These are phyloP conservation scores for Herpetospermum pedunculosum DNA, from an alignment of 306 rosid species.

Conservation along the genomic window DNA sequence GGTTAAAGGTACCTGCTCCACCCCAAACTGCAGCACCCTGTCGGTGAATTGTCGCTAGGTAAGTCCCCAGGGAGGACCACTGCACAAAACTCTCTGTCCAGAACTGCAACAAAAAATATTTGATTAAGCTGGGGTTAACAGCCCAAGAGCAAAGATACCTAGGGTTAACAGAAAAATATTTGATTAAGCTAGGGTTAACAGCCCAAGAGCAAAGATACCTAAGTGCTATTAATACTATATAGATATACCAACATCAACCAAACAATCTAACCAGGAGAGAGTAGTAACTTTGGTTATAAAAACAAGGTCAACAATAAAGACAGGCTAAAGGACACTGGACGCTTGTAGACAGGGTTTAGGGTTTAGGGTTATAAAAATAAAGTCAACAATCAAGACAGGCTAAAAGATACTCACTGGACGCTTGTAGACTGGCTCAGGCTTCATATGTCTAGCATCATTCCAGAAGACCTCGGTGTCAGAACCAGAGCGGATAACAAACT, in stretches of 20 bases:
- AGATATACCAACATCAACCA: not conserved
- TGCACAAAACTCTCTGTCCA: constrained; percentile 93
- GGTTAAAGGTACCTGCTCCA: constrained; percentile 54
- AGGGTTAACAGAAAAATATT: no score
- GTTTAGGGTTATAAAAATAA: no score
- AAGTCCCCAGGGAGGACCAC: constrained; percentile 86
- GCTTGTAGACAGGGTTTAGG: no score
- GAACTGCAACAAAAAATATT: constrained; percentile 31
- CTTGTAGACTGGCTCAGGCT: constrained; percentile 77
- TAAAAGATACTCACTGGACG: constrained; percentile 54
- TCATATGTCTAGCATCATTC: constrained; percentile 78
- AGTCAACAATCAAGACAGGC: no score
- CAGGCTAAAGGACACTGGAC: no score
- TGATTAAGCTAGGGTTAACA: no score
- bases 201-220: no score
- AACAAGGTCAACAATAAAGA: not conserved
- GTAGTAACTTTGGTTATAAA: not conserved
- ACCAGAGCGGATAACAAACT: constrained; percentile 83
- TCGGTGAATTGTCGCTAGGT: constrained; percentile 78
- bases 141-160: no score
- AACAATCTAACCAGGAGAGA: not conserved
- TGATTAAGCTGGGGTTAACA: not conserved
- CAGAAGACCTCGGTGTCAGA: constrained; percentile 80
- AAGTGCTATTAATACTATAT: not conserved
- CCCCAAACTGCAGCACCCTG: constrained; percentile 98